Percentiles rank a stretch among this genome's conserved stretches.
Conservation (phyloP, 169 alveolate species). For the Babesia ovata region DNA sequence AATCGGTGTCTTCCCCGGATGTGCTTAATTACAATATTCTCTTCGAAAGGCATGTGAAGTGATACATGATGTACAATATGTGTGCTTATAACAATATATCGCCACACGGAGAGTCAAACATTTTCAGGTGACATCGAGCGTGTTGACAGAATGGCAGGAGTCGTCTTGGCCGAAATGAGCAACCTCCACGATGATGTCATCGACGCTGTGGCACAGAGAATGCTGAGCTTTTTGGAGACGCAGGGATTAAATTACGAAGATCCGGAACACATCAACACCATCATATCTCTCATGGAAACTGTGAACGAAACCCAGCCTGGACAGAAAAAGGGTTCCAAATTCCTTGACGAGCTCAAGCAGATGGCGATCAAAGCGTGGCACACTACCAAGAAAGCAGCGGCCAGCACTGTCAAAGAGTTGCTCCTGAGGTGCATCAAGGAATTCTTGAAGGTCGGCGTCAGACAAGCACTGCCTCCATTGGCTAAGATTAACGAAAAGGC, state of each 20-base stretch:
- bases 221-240: conserved; percentile 32
- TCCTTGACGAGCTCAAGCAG: conserved; percentile 27
- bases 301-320: not conserved
- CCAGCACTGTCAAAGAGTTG: not conserved
- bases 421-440: conserved; percentile 8
- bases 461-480: conserved; percentile 48
- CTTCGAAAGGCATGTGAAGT: too few relatives aligned
- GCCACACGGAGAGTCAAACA: not conserved
- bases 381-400: conserved; percentile 33
- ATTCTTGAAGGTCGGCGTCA: conserved; percentile 24
- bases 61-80: too few relatives aligned
- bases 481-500: conserved; percentile 56
- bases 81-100: too few relatives aligned
- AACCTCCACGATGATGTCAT: conserved; percentile 34
- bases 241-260: conserved; percentile 39
- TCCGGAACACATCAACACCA: conserved; percentile 30
- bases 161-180: conserved; percentile 36
- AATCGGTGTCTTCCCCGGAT: too few relatives aligned
- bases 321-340: conserved; percentile 5
- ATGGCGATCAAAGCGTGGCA: conserved; percentile 41
- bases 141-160: not conserved
- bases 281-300: conserved; percentile 40
- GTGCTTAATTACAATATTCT: too few relatives aligned
- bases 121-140: not conserved
- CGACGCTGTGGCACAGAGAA: conserved; percentile 41